Percentiles rank a stretch among this genome's conserved stretches.
phyloP scores from a whole-genome alignment of 331 rosid genomes.

The Rhamnella rubrinervis region DNA sequence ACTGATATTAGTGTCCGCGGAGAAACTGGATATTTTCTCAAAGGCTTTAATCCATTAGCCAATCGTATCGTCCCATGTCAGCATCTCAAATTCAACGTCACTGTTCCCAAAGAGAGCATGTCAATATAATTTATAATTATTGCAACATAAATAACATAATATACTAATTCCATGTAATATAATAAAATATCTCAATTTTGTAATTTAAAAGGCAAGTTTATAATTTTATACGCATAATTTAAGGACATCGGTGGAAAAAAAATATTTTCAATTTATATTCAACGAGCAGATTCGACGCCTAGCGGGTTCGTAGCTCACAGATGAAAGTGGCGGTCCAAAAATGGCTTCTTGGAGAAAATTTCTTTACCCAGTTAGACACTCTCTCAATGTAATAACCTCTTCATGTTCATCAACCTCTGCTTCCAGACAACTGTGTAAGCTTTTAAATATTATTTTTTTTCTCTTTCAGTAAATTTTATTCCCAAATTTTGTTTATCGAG shows the following conservation, averaged over 20 bases:
- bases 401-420: conserved; percentile 21
- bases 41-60: background rate
- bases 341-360: conserved; percentile 24
- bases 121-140: too few relatives aligned
- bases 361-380: conserved; percentile 28
- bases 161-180: too few relatives aligned
- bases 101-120: too few relatives aligned
- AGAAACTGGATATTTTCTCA: conserved; percentile 18
- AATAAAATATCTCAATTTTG: too few relatives aligned
- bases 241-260: too few relatives aligned
- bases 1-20: background rate
- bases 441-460: background rate
- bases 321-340: conserved; percentile 7
- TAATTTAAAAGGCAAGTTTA: too few relatives aligned
- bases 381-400: conserved; percentile 16
- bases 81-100: background rate
- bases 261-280: background rate
- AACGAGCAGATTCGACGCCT: background rate
- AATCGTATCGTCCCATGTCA: conserved; percentile 11
- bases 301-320: background rate
- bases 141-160: too few relatives aligned
- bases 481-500: background rate
- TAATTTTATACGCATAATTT: too few relatives aligned
- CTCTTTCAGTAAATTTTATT: background rate
- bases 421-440: conserved; percentile 29